Percentiles rank a stretch among this genome's conserved stretches.
Evolutionary conservation across 2,329 filamentous ascomycete genomes (phyloP).

Genomic region (Didymella pinodella): DNA sequence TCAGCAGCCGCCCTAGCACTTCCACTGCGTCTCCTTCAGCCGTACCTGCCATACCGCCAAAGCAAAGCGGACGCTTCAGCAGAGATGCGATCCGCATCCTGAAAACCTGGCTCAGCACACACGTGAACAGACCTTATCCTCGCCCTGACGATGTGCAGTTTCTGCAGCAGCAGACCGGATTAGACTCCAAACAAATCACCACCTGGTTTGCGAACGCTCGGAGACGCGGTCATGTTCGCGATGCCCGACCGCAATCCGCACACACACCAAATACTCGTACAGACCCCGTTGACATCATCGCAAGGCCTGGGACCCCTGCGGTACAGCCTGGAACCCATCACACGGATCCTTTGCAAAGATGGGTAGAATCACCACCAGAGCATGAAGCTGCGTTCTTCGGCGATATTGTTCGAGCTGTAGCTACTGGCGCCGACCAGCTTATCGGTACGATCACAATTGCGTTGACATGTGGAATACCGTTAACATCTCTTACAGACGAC

Average conservation of each 20-base stretch:
- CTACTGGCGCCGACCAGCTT: neutral
- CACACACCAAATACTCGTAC: neutral
- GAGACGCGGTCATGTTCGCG: conserved; percentile 29
- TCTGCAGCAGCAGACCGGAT: conserved; percentile 28
- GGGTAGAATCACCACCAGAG: conserved; percentile 40
- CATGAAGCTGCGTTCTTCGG: conserved; percentile 32
- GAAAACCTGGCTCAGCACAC: conserved; percentile 33
- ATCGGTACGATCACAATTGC: conserved; percentile 17
- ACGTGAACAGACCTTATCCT: conserved; percentile 34
- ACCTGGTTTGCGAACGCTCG: conserved; percentile 42
- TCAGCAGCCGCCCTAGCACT: neutral
- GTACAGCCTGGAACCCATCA: conserved; percentile 10
- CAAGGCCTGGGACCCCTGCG: conserved; percentile 32
- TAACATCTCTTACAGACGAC: neutral
- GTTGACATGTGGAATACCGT: neutral
- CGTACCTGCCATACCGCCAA: neutral
- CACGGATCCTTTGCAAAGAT: conserved; percentile 34
- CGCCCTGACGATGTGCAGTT: conserved; percentile 26
- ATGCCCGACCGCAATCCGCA: conserved; percentile 2
- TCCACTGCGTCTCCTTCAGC: neutral
- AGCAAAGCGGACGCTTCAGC: conserved; percentile 28
- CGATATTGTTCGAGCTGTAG: conserved; percentile 31
- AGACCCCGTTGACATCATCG: conserved; percentile 29
- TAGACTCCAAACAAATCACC: conserved; percentile 32
- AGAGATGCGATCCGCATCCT: conserved; percentile 30